Percentiles rank a stretch among this genome's conserved stretches.
These are phyloP conservation scores for Lipomyces mesembrius DNA, from an alignment of 805 yeast genomes.

Conservation along the genomic window DNA sequence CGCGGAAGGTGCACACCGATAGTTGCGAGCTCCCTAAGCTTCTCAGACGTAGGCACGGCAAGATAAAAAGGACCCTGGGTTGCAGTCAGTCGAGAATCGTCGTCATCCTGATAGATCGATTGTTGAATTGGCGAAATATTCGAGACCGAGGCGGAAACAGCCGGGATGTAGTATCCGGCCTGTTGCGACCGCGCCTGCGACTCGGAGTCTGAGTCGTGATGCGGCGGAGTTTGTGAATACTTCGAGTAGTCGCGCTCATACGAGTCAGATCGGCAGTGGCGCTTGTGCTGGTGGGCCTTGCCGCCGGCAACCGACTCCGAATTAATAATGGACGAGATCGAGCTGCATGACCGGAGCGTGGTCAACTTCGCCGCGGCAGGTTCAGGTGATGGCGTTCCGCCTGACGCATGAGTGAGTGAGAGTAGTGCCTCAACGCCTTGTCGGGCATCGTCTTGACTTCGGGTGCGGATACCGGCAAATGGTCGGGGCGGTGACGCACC, in stretches of 20 bases:
- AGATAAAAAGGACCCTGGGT: neutral
- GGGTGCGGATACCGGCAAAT: constrained; percentile 9
- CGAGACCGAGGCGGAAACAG: neutral
- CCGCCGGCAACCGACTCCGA: neutral
- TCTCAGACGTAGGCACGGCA: neutral
- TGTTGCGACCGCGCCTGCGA: neutral
- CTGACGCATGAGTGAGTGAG: constrained; percentile 14
- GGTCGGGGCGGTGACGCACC: constrained; percentile 16
- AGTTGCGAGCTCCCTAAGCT: constrained; percentile 6
- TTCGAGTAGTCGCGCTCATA: neutral
- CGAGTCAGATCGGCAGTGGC: constrained; percentile 3
- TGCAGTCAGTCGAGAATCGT: neutral
- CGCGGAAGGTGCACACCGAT: constrained; percentile 9
- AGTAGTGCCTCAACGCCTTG: constrained; percentile 37
- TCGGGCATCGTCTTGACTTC: constrained; percentile 26
- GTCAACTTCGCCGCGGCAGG: constrained; percentile 10
- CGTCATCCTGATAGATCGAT: neutral
- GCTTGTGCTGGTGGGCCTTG: neutral
- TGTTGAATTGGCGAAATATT: neutral
- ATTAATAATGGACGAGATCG: constrained; percentile 18
- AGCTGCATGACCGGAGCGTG: neutral
- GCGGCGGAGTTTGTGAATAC: neutral
- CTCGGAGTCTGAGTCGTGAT: neutral
- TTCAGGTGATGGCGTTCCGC: neutral
- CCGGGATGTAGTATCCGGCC: neutral